These are phyloP conservation scores for Trichoderma afroharzianum DNA, from an alignment of 2,329 filamentous ascomycete species.

Conservation along the genomic window DNA sequence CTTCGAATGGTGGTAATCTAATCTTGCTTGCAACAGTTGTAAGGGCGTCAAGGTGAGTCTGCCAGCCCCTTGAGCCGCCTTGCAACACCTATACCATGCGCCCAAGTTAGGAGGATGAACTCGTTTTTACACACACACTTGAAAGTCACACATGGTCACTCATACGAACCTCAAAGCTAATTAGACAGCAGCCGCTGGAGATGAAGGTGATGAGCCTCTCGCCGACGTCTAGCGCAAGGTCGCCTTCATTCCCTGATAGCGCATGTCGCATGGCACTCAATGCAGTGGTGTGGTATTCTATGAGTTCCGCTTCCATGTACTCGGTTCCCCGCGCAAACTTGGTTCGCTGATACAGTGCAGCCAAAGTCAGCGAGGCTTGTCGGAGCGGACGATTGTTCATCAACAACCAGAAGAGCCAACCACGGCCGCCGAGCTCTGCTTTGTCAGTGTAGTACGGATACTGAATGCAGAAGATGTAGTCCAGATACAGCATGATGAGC, in stretches of 20 bases:
- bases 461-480: constrained; percentile 15
- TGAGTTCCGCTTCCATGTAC: constrained; percentile 8
- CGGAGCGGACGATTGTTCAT: constrained; percentile 5
- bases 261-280: constrained; percentile 13
- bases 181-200: constrained; percentile 11
- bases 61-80: constrained; percentile 1
- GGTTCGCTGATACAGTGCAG: constrained; percentile 12
- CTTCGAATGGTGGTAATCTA: neutral
- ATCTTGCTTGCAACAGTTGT: constrained; percentile 8
- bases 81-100: constrained; percentile 2
- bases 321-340: constrained; percentile 10
- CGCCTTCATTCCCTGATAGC: neutral
- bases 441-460: constrained; percentile 13
- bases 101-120: neutral
- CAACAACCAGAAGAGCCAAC: constrained; percentile 13
- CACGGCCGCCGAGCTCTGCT: constrained; percentile 2
- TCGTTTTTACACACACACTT: neutral
- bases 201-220: constrained; percentile 6
- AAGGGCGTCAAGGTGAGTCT: constrained; percentile 13
- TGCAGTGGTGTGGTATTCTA: constrained; percentile 11
- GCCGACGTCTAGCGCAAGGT: neutral
- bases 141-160: neutral
- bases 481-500: constrained; percentile 15
- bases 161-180: constrained; percentile 15
- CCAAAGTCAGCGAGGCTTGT: constrained; percentile 8